Evolutionary conservation across 2,329 filamentous ascomycete species (phyloP).

Genomic region (Colletotrichum filicis): DNA sequence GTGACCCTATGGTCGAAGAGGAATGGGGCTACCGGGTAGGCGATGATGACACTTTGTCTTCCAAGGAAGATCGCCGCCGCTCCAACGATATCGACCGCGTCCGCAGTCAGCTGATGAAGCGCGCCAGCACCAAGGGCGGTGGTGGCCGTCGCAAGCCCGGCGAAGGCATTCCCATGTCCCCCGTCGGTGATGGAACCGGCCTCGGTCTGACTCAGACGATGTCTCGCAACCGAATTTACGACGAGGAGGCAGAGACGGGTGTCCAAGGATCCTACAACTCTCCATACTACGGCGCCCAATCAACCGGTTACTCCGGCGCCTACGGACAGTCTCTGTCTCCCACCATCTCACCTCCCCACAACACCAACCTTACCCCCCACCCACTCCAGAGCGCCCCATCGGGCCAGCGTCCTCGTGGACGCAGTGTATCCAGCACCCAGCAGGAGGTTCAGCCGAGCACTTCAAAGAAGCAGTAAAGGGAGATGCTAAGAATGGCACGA

Average conservation of each 20-base stretch:
- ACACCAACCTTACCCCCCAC: conserved; percentile 6
- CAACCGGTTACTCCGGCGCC: background rate
- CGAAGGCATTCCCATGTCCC: conserved; percentile 52
- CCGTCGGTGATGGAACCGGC: conserved; percentile 40
- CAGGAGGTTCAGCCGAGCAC: conserved; percentile 9
- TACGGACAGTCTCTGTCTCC: conserved; percentile 29
- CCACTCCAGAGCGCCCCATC: conserved; percentile 30
- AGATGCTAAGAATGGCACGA: background rate
- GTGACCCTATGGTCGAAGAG: conserved; percentile 47
- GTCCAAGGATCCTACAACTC: conserved; percentile 38
- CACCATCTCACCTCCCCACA: conserved; percentile 9
- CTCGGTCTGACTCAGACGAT: conserved; percentile 43
- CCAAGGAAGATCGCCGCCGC: conserved; percentile 47
- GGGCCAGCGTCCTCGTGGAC: conserved; percentile 29
- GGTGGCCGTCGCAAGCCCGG: conserved; percentile 62
- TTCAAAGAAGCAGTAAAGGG: conserved; percentile 12
- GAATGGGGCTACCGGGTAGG: conserved; percentile 49
- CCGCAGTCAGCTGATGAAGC: conserved; percentile 49
- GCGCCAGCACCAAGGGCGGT: conserved; percentile 57
- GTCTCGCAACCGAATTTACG: conserved; percentile 49
- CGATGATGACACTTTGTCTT: conserved; percentile 48
- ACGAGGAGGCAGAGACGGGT: conserved; percentile 55
- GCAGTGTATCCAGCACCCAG: conserved; percentile 27
- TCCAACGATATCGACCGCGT: conserved; percentile 52
- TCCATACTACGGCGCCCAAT: conserved; percentile 44